Percentiles rank a stretch among this genome's conserved stretches.
phyloP scores from a whole-genome alignment of 495 filamentous ascomycete species.

The Friedmanniomyces simplex region DNA sequence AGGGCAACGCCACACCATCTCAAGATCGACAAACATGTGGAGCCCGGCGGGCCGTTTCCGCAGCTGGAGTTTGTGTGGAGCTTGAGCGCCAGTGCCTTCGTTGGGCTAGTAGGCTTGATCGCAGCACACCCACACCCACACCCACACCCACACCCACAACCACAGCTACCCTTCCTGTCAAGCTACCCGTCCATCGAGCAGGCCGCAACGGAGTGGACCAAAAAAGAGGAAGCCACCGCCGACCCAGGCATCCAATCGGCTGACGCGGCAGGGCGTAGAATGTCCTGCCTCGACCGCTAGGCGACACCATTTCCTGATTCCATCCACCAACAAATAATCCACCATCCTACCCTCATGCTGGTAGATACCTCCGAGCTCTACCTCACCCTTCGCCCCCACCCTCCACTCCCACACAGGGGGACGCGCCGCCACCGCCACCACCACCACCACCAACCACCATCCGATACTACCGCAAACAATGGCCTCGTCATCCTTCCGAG shows the following conservation, averaged over 20 bases:
- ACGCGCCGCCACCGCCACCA: background rate
- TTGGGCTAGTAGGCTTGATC: background rate
- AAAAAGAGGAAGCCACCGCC: background rate
- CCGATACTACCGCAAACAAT: slow-evolving; percentile 38
- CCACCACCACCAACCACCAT: background rate
- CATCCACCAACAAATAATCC: too few species aligned
- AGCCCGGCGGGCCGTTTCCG: too few species aligned
- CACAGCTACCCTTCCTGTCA: background rate
- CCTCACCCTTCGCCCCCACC: too few species aligned
- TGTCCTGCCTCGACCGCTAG: background rate
- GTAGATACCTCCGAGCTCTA: background rate
- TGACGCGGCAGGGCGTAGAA: background rate
- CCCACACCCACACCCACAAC: background rate
- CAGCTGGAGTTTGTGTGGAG: too few species aligned
- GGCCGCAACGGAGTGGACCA: background rate
- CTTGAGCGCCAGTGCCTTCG: too few species aligned
- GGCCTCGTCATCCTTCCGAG: slow-evolving; percentile 82
- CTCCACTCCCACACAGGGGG: background rate
- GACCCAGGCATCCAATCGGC: background rate
- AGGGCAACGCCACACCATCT: background rate
- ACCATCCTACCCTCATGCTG: background rate
- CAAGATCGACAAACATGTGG: background rate
- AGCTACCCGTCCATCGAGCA: background rate
- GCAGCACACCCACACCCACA: background rate
- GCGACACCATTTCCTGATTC: background rate